These are phyloP conservation scores for Cyberlindnera nakhonratchasimensis DNA, from an alignment of 805 yeast species.

Conservation along the genomic window DNA sequence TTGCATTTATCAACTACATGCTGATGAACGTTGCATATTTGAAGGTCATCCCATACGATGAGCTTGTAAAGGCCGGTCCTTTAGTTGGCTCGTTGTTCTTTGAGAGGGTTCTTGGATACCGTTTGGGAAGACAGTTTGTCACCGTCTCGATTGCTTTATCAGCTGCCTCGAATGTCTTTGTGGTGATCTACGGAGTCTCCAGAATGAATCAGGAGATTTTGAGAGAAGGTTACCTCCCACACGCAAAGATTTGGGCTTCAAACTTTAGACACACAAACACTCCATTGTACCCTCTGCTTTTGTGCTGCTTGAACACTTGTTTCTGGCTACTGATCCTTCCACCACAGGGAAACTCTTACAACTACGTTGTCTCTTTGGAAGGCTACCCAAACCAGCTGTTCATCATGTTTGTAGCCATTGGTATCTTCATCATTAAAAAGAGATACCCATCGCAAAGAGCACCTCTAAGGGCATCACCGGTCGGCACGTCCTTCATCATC, in stretches of 20 bases:
- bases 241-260: conserved; percentile 46
- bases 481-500: conserved; percentile 47
- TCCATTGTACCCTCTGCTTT: conserved; percentile 47
- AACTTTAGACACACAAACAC: conserved; percentile 51
- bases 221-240: conserved; percentile 60
- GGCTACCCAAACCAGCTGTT: conserved; percentile 47
- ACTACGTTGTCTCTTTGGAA: conserved; percentile 42
- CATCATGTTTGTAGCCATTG: conserved; percentile 50
- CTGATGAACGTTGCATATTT: conserved; percentile 55
- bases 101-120: conserved; percentile 50
- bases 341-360: conserved; percentile 35
- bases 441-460: conserved; percentile 47
- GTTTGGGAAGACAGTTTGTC: conserved; percentile 50
- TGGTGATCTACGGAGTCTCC: conserved; percentile 54
- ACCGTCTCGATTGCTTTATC: conserved; percentile 58
- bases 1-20: conserved; percentile 46
- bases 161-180: conserved; percentile 60
- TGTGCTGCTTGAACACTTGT: conserved; percentile 32
- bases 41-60: conserved; percentile 50
- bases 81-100: conserved; percentile 57
- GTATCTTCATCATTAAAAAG: conserved; percentile 50
- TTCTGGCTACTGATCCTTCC: conserved; percentile 35
- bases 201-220: conserved; percentile 64
- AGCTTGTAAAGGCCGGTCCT: conserved; percentile 52
- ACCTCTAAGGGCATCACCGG: conserved; percentile 46